Evolutionary conservation across 257 asterid genomes (phyloP).

Genomic region (Parsonsia alboflavescens): DNA sequence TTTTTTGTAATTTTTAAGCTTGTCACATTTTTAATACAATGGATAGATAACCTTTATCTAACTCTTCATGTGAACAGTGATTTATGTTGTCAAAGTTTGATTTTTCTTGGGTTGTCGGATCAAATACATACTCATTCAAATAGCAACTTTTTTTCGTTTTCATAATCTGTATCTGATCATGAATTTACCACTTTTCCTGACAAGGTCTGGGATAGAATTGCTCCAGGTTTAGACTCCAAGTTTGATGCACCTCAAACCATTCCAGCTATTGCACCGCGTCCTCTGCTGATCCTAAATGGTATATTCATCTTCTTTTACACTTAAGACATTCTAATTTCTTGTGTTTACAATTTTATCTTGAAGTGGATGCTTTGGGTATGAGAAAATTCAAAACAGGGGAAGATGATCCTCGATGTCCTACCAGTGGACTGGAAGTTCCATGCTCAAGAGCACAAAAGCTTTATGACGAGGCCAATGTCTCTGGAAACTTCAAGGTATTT

Average conservation of each 20-base stretch:
- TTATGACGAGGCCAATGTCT: constrained; percentile 27
- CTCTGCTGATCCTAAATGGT: constrained; percentile 81
- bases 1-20: background rate
- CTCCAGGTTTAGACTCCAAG: constrained; percentile 71
- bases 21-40: background rate
- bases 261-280: constrained; percentile 72
- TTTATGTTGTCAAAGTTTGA: no score
- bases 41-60: background rate
- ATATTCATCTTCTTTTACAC: constrained; percentile 6
- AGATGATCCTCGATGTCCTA: constrained; percentile 84
- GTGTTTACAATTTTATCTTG: background rate
- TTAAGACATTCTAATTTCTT: background rate
- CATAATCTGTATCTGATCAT: no score
- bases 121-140: no score
- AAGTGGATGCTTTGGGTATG: background rate
- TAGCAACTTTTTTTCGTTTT: no score
- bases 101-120: no score
- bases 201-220: constrained; percentile 92
- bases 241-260: constrained; percentile 75
- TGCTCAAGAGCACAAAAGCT: constrained; percentile 36
- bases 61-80: no score
- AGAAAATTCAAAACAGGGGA: constrained; percentile 33
- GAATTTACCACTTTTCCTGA: constrained; percentile 1
- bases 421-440: constrained; percentile 53
- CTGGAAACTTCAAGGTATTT: constrained; percentile 52